These are phyloP conservation scores for Trichoderma parareesei DNA, from an alignment of 495 filamentous ascomycete species.

Conservation along the genomic window DNA sequence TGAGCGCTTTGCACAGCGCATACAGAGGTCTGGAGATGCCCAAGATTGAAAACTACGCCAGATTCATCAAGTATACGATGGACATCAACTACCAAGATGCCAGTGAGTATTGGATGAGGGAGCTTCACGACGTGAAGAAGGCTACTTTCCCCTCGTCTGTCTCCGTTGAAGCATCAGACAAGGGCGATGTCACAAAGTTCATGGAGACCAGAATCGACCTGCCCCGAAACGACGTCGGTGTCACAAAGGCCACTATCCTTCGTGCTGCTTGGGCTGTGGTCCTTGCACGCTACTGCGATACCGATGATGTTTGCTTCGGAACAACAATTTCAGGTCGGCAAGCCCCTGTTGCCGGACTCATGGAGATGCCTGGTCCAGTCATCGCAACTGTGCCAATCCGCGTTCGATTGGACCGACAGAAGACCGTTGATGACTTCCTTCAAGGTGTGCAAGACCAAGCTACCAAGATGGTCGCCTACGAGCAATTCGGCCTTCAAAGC, in stretches of 20 bases:
- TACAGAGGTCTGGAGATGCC: neutral
- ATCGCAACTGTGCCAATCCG: slow-evolving; percentile 54
- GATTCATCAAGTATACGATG: slow-evolving; percentile 8
- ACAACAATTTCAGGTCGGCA: slow-evolving; percentile 42
- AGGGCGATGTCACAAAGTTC: slow-evolving; percentile 6
- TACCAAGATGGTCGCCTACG: slow-evolving; percentile 30
- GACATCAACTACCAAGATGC: neutral
- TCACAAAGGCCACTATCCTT: slow-evolving; percentile 35
- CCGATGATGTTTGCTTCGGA: slow-evolving; percentile 39
- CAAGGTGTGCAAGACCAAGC: slow-evolving; percentile 25
- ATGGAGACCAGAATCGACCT: slow-evolving; percentile 15
- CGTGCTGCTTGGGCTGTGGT: slow-evolving; percentile 39
- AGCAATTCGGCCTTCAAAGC: slow-evolving; percentile 40
- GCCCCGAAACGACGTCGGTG: slow-evolving; percentile 18
- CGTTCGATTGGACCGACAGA: slow-evolving; percentile 15
- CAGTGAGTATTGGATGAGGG: slow-evolving; percentile 15
- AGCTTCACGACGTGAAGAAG: slow-evolving; percentile 23
- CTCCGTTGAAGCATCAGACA: neutral
- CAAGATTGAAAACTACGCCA: neutral
- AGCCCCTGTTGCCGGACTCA: slow-evolving; percentile 35
- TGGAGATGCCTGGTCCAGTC: slow-evolving; percentile 42
- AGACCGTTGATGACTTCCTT: slow-evolving; percentile 16
- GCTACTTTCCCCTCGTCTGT: slow-evolving; percentile 15
- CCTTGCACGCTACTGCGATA: slow-evolving; percentile 27
- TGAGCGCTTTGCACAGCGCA: neutral